phyloP scores from a whole-genome alignment of 2,329 filamentous ascomycete genomes.

The Aspergillus sp. region DNA sequence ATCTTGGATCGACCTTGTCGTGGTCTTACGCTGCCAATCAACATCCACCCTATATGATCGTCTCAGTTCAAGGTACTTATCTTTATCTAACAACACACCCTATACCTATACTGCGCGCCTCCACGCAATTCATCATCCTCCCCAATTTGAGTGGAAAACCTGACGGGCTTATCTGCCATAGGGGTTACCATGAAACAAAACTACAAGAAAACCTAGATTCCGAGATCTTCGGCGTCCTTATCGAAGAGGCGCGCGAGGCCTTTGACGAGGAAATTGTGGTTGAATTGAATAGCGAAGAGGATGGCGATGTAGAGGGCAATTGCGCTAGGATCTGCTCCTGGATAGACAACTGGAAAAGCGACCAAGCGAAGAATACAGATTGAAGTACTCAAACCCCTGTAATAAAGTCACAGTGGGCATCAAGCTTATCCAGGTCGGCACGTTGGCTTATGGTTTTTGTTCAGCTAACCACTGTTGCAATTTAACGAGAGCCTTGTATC shows the following conservation, averaged over 20 bases:
- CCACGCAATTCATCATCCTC: background rate
- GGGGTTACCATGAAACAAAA: constrained; percentile 81
- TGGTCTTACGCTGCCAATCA: constrained; percentile 78
- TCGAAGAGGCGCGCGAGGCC: constrained; percentile 84
- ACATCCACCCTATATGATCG: constrained; percentile 82
- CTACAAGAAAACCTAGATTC: constrained; percentile 94
- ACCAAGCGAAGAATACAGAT: constrained; percentile 29
- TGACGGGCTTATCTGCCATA: constrained; percentile 31
- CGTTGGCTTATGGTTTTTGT: constrained; percentile 21
- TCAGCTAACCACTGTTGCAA: constrained; percentile 76
- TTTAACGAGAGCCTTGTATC: constrained; percentile 81
- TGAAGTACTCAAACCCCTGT: constrained; percentile 16
- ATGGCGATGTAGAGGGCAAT: constrained; percentile 85
- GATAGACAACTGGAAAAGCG: constrained; percentile 77
- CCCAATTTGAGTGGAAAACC: background rate
- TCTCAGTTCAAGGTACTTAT: constrained; percentile 64
- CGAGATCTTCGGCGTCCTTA: constrained; percentile 94
- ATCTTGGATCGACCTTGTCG: constrained; percentile 91
- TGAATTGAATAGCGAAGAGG: constrained; percentile 77
- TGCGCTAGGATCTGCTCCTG: constrained; percentile 79
- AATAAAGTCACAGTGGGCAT: background rate
- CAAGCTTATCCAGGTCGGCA: background rate
- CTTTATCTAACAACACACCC: background rate
- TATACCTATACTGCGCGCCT: background rate
- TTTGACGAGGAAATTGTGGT: constrained; percentile 88